Conservation (phyloP, 352 stramenopile genomes). For the Pythium sukuiense region DNA sequence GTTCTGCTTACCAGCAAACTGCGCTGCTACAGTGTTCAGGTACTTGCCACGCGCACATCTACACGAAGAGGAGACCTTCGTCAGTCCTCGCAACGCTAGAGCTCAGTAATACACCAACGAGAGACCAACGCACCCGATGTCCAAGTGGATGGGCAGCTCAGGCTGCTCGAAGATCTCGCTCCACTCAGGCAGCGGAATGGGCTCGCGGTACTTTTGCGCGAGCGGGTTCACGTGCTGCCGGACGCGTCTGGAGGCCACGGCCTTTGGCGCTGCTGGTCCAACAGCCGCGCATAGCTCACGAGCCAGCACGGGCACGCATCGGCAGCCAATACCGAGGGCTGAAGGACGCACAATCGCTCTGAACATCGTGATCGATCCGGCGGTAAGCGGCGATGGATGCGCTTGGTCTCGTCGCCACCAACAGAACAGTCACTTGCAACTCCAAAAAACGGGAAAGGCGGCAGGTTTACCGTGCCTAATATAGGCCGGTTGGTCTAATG, state of each 20-base stretch:
- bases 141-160: constrained; percentile 70
- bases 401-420: constrained; percentile 1
- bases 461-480: not conserved
- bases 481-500: not conserved
- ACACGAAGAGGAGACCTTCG: not conserved
- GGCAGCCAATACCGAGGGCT: not conserved
- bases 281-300: not conserved
- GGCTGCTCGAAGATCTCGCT: constrained; percentile 40
- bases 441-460: constrained; percentile 1
- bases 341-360: not conserved
- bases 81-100: too few species aligned
- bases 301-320: not conserved
- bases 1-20: constrained; percentile 40
- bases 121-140: constrained; percentile 59
- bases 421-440: not conserved
- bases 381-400: not conserved
- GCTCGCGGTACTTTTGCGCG: constrained; percentile 55
- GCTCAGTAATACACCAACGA: too few species aligned
- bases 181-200: constrained; percentile 69
- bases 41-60: constrained; percentile 70
- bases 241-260: constrained; percentile 51
- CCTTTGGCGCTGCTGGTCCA: not conserved
- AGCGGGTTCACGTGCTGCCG: constrained; percentile 88
- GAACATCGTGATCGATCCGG: not conserved
- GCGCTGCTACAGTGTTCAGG: constrained; percentile 60